A percentile compares a stretch with the other conserved stretches of the same genome.
Conservation (phyloP, 2,329 filamentous ascomycete species). For the Hortaea werneckii region DNA sequence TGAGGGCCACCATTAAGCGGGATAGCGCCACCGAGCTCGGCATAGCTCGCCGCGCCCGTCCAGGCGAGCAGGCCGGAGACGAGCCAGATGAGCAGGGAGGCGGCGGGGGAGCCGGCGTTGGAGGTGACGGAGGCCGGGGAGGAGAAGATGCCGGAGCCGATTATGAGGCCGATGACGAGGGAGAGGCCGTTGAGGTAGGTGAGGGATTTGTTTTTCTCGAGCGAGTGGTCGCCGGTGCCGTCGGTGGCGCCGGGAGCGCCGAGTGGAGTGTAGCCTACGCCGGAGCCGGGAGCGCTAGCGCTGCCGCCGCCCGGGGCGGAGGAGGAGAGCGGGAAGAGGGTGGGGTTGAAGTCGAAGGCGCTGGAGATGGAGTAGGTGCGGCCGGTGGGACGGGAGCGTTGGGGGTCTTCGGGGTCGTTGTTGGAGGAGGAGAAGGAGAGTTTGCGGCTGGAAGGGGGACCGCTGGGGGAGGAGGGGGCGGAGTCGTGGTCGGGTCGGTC, state of each 20-base stretch:
- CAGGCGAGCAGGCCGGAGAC: slow-evolving; percentile 88
- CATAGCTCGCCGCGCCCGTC: slow-evolving; percentile 92
- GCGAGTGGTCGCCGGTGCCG: slow-evolving; percentile 39
- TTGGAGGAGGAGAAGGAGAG: slow-evolving; percentile 55
- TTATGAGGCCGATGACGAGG: slow-evolving; percentile 83
- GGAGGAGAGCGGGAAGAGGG: slow-evolving; percentile 86
- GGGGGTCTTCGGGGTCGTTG: slow-evolving; percentile 44
- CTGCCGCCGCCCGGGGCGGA: slow-evolving; percentile 54
- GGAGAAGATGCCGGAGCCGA: slow-evolving; percentile 93
- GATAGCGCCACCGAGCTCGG: slow-evolving; percentile 89
- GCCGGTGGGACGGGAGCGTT: slow-evolving; percentile 34
- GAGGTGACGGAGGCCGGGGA: slow-evolving; percentile 86
- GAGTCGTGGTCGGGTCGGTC: slow-evolving; percentile 52
- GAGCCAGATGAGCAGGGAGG: slow-evolving; percentile 80
- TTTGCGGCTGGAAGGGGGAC: slow-evolving; percentile 74
- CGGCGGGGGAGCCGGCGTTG: slow-evolving; percentile 84
- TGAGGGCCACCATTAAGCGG: slow-evolving; percentile 91
- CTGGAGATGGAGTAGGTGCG: slow-evolving; percentile 86
- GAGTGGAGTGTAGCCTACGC: slow-evolving; percentile 64
- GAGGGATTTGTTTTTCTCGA: slow-evolving; percentile 92
- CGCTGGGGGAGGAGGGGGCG: slow-evolving; percentile 62
- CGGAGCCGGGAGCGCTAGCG: slow-evolving; percentile 61
- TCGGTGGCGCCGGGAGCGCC: slow-evolving; percentile 57
- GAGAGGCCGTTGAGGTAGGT: slow-evolving; percentile 91
- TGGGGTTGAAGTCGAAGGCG: slow-evolving; percentile 89